These are phyloP conservation scores for Debaryomycetaceae sp. DNA, from an alignment of 1,139 yeast genomes.

Conservation along the genomic window DNA sequence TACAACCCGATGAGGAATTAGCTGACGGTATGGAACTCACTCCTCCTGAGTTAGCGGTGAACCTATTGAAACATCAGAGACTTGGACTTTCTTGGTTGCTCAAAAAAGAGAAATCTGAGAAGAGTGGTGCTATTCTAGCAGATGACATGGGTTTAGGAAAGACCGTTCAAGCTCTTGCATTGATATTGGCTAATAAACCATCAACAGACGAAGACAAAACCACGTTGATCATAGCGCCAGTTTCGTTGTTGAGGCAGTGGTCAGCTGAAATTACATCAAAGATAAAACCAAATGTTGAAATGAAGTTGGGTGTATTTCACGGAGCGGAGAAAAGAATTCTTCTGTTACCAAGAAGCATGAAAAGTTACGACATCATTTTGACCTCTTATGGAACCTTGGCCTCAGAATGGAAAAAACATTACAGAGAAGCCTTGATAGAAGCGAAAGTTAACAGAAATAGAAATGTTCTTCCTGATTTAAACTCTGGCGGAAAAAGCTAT, in stretches of 20 bases:
- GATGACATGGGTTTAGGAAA: constrained; percentile 97
- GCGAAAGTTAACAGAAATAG: constrained; percentile 18
- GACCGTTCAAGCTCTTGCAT: constrained; percentile 76
- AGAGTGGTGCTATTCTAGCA: constrained; percentile 78
- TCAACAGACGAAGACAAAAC: constrained; percentile 39
- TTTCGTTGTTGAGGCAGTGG: constrained; percentile 83
- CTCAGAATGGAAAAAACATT: constrained; percentile 66
- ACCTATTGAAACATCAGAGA: constrained; percentile 77
- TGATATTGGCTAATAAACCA: constrained; percentile 57
- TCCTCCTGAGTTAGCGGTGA: constrained; percentile 65
- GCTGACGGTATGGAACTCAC: constrained; percentile 50
- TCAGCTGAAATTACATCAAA: constrained; percentile 66
- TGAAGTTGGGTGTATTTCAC: constrained; percentile 61
- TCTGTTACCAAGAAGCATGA: constrained; percentile 42
- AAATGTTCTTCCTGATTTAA: constrained; percentile 37
- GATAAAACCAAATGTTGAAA: constrained; percentile 42
- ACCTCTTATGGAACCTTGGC: constrained; percentile 77
- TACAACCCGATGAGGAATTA: constrained; percentile 58
- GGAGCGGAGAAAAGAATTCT: constrained; percentile 43
- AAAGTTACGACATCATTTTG: constrained; percentile 65
- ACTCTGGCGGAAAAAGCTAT: constrained; percentile 43
- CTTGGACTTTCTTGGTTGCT: constrained; percentile 81
- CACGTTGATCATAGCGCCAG: constrained; percentile 81
- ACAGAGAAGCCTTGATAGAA: constrained; percentile 30
- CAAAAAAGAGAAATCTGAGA: constrained; percentile 56